A percentile compares a stretch with the other conserved stretches of the same genome.
These are phyloP conservation scores for Ophiostoma triangulosporum DNA, from an alignment of 2,329 filamentous ascomycete species.

Conservation along the genomic window DNA sequence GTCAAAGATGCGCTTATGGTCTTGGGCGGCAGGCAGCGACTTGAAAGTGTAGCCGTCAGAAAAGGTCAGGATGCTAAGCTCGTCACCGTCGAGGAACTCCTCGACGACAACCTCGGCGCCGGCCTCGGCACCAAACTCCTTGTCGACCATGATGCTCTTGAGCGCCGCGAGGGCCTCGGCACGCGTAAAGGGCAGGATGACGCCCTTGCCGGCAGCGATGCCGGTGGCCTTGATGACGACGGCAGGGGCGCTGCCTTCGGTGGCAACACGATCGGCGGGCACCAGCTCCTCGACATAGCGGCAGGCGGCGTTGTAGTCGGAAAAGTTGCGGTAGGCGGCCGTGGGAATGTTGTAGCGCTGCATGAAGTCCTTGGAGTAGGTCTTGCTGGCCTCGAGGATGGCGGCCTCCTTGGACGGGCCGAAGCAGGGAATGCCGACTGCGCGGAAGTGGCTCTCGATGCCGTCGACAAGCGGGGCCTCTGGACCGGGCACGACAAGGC, in stretches of 20 bases:
- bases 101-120: slow-evolving; percentile 91
- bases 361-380: slow-evolving; percentile 98
- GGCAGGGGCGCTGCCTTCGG: slow-evolving; percentile 47
- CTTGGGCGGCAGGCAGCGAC: slow-evolving; percentile 80
- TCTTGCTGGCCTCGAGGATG: slow-evolving; percentile 89
- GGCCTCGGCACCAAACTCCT: slow-evolving; percentile 64
- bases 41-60: slow-evolving; percentile 76
- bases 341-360: slow-evolving; percentile 79
- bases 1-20: slow-evolving; percentile 91
- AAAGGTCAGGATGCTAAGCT: slow-evolving; percentile 83
- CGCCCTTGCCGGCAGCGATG: slow-evolving; percentile 87
- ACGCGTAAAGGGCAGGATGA: slow-evolving; percentile 72
- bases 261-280: slow-evolving; percentile 5
- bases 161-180: slow-evolving; percentile 72
- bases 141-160: slow-evolving; percentile 79
- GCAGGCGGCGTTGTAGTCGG: slow-evolving; percentile 56
- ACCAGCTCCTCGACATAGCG: slow-evolving; percentile 46
- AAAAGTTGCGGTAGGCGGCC: slow-evolving; percentile 81
- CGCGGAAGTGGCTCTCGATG: slow-evolving; percentile 68
- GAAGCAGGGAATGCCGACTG: slow-evolving; percentile 64
- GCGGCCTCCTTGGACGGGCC: slow-evolving; percentile 77
- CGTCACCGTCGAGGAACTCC: slow-evolving; percentile 82
- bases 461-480: slow-evolving; percentile 91
- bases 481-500: slow-evolving; percentile 78
- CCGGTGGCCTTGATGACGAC: slow-evolving; percentile 88